Conservation (phyloP, 148 eudicot species). For the Chenopodium suecicum region DNA sequence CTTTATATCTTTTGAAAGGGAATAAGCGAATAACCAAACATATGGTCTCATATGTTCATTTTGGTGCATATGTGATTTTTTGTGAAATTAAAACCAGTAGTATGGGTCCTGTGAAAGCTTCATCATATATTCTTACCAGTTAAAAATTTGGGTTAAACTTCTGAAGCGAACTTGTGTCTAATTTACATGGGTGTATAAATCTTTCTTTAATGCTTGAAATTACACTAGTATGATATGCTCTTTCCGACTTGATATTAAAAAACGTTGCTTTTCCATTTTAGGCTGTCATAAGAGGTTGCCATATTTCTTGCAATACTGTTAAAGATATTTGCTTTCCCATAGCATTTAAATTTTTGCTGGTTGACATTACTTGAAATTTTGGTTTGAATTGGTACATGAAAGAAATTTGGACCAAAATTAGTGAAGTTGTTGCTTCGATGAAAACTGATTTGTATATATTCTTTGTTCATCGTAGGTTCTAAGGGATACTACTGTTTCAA, state of each 20-base stretch:
- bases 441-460: neutral
- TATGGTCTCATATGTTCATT: neutral
- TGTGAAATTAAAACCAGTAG: neutral
- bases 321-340: neutral
- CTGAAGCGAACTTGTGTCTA: neutral
- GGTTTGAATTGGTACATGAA: neutral
- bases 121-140: neutral
- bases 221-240: neutral
- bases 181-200: neutral
- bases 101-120: conserved; percentile 3
- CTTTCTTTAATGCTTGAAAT: no score
- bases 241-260: neutral
- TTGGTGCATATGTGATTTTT: neutral
- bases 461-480: conserved; percentile 54
- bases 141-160: neutral
- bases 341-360: neutral
- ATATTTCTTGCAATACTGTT: neutral
- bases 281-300: neutral
- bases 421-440: neutral
- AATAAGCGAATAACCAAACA: neutral
- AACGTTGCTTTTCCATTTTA: neutral
- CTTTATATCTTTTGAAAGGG: neutral
- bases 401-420: neutral
- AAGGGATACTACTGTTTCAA: conserved; percentile 64
- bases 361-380: neutral